phyloP scores from a whole-genome alignment of 148 eudicot species.

The Chenopodium quinoa region DNA sequence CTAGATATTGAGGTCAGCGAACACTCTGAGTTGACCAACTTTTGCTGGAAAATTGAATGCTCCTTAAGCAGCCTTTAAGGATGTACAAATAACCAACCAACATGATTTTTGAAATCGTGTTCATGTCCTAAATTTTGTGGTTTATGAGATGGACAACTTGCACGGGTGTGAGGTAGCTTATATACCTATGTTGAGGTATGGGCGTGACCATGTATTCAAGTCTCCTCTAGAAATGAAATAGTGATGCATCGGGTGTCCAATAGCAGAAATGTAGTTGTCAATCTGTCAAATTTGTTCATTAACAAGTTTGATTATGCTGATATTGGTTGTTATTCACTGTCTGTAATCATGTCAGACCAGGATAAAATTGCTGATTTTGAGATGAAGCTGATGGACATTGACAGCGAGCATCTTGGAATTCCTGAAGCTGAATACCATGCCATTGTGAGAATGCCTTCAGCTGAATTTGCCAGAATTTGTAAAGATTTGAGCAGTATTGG shows the following conservation, averaged over 20 bases:
- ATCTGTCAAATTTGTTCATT: neutral
- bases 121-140: neutral
- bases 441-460: constrained; percentile 89
- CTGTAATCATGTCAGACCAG: constrained; percentile 48
- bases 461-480: constrained; percentile 84
- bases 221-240: neutral
- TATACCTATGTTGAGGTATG: neutral
- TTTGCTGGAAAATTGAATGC: too few species aligned
- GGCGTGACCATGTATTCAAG: neutral
- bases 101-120: too few species aligned
- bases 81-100: too few species aligned
- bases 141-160: neutral
- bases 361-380: constrained; percentile 94
- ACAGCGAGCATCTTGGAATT: constrained; percentile 93
- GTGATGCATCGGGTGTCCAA: neutral
- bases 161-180: neutral
- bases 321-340: neutral
- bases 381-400: constrained; percentile 96
- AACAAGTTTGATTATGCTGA: neutral
- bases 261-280: neutral
- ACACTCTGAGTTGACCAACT: too few species aligned
- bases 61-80: too few species aligned
- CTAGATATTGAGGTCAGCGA: too few species aligned
- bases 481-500: constrained; percentile 92
- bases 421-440: constrained; percentile 96